Conservation (phyloP, 352 stramenopile genomes). For the Plasmopara viticola region DNA sequence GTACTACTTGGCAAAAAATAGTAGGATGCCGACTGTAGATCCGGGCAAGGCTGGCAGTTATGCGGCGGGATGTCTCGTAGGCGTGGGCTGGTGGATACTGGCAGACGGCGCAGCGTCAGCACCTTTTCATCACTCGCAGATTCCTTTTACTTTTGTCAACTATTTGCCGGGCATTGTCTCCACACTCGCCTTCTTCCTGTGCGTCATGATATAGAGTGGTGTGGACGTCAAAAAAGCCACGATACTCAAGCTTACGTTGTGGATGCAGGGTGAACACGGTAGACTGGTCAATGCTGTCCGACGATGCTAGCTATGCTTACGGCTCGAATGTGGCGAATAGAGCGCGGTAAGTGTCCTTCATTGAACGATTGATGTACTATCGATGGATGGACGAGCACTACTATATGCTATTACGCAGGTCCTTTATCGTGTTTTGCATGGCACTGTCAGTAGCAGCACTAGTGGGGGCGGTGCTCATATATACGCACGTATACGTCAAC, state of each 20-base stretch:
- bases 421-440: constrained; percentile 51
- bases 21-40: constrained; percentile 21
- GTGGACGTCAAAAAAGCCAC: too few species aligned
- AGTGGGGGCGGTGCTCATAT: constrained; percentile 44
- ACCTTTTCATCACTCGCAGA: constrained; percentile 36
- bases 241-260: too few species aligned
- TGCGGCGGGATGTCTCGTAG: constrained; percentile 38
- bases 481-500: constrained; percentile 53
- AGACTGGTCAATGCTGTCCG: constrained; percentile 57
- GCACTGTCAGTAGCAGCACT: constrained; percentile 34
- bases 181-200: constrained; percentile 57
- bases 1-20: neutral
- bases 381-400: neutral
- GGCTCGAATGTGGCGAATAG: constrained; percentile 36
- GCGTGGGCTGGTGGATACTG: constrained; percentile 55
- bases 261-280: constrained; percentile 45
- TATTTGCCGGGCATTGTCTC: constrained; percentile 51
- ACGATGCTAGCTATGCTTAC: constrained; percentile 39
- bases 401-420: constrained; percentile 16
- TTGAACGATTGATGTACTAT: neutral
- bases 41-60: constrained; percentile 42
- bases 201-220: constrained; percentile 1
- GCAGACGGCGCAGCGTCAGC: constrained; percentile 45
- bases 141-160: constrained; percentile 55
- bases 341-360: constrained; percentile 26